Conservation (phyloP, 2,329 filamentous ascomycete genomes). For the Cylindrodendrum hubeiense region DNA sequence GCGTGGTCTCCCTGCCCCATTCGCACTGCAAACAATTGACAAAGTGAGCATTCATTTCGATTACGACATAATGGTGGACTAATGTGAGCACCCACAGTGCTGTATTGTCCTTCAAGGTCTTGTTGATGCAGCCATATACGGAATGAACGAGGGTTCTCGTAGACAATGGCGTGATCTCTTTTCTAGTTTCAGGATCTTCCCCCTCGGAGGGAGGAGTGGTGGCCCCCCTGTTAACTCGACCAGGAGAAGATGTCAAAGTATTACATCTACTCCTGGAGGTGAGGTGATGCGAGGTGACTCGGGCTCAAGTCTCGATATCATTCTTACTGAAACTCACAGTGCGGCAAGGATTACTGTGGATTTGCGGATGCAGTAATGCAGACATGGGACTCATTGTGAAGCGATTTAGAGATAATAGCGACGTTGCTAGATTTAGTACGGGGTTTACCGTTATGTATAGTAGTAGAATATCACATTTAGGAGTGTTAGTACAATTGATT, state of each 20-base stretch:
- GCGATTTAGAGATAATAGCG: too few species aligned
- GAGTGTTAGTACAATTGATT: too few species aligned
- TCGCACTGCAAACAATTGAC: slow-evolving; percentile 18
- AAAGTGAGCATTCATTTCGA: background rate
- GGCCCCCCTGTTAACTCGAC: background rate
- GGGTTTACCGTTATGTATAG: too few species aligned
- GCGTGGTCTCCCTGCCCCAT: slow-evolving; percentile 8
- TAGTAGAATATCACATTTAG: too few species aligned
- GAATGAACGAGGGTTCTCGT: slow-evolving; percentile 12
- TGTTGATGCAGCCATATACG: slow-evolving; percentile 21
- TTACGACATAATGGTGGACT: too few species aligned
- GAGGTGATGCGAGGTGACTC: background rate
- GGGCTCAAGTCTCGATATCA: background rate
- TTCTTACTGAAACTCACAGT: background rate
- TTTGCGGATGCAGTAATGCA: background rate
- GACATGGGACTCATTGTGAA: too few species aligned
- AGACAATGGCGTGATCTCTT: slow-evolving; percentile 11
- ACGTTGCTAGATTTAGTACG: too few species aligned
- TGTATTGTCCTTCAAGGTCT: slow-evolving; percentile 20
- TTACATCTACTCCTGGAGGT: background rate
- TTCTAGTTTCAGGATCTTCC: background rate
- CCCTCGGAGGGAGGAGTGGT: background rate
- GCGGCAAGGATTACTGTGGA: background rate
- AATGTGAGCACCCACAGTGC: background rate
- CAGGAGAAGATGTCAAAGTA: background rate